A percentile compares a stretch with the other conserved stretches of the same genome.
phyloP scores from a whole-genome alignment of 805 yeast genomes.

The Wickerhamomyces hampshirensis region DNA sequence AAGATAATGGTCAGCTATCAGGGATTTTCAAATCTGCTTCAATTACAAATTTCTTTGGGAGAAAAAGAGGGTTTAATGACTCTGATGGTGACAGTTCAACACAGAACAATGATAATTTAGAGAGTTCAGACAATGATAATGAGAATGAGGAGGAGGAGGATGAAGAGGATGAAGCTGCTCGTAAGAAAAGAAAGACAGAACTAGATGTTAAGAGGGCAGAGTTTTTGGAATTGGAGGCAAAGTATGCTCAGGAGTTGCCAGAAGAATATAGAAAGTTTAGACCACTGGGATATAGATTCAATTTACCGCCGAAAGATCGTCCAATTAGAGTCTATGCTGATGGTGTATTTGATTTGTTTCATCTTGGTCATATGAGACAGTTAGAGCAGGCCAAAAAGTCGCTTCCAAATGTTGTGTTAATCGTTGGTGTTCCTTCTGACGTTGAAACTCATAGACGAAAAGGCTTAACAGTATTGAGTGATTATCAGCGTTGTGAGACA shows the following conservation, averaged over 20 bases:
- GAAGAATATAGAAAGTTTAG: constrained; percentile 69
- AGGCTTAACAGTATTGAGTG: constrained; percentile 89
- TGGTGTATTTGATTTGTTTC: constrained; percentile 96
- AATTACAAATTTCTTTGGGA: constrained; percentile 14
- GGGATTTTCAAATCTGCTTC: constrained; percentile 18
- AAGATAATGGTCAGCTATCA: constrained; percentile 10
- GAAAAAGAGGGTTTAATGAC: constrained; percentile 15
- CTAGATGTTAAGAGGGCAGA: constrained; percentile 21
- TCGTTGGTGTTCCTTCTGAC: constrained; percentile 91
- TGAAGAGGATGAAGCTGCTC: constrained; percentile 5
- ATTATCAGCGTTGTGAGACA: constrained; percentile 86
- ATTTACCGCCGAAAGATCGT: constrained; percentile 78
- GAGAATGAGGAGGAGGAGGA: constrained; percentile 11
- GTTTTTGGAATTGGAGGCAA: constrained; percentile 44
- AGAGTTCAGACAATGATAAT: constrained; percentile 1
- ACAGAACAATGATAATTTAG: constrained; percentile 1
- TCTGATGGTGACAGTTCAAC: constrained; percentile 5
- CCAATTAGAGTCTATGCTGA: constrained; percentile 96
- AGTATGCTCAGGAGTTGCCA: constrained; percentile 61
- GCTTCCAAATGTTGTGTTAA: constrained; percentile 75
- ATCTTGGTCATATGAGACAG: constrained; percentile 96
- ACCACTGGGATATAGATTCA: constrained; percentile 74
- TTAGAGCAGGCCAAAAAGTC: constrained; percentile 95
- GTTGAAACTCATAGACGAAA: constrained; percentile 85
- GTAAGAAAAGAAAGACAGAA: constrained; percentile 23